phyloP scores from a whole-genome alignment of 257 asterid genomes.

The Salvia splendens region DNA sequence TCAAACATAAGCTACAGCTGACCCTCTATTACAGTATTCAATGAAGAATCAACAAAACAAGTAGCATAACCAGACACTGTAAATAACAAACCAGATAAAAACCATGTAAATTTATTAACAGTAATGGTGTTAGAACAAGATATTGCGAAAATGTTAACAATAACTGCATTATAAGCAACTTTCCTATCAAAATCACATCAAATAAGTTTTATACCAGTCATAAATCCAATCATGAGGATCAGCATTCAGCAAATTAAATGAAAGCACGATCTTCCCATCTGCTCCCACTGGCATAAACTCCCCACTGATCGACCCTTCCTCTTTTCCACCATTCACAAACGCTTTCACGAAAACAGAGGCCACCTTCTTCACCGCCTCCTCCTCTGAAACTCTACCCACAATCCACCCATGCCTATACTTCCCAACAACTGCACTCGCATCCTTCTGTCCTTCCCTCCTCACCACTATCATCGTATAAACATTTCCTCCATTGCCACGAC shows the following conservation, averaged over 20 bases:
- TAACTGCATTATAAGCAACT: constrained; percentile 8
- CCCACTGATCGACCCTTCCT: constrained; percentile 71
- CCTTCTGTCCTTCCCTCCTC: constrained; percentile 49
- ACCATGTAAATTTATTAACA: constrained; percentile 15
- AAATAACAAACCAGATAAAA: constrained; percentile 10
- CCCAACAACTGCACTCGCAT: constrained; percentile 69
- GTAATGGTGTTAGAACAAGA: constrained; percentile 9
- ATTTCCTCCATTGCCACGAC: constrained; percentile 39
- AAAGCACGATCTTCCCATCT: constrained; percentile 89
- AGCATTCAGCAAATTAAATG: constrained; percentile 90
- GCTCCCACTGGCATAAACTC: constrained; percentile 99
- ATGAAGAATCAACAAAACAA: constrained; percentile 6
- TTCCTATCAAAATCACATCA: constrained; percentile 17
- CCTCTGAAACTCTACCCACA: constrained; percentile 56
- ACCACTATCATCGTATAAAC: constrained; percentile 70
- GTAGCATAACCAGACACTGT: not conserved
- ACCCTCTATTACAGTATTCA: constrained; percentile 7
- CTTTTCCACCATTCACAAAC: constrained; percentile 83
- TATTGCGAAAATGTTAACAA: not conserved
- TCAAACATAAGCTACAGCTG: constrained; percentile 15
- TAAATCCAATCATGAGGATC: constrained; percentile 77
- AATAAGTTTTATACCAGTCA: constrained; percentile 62
- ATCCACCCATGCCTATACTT: constrained; percentile 91
- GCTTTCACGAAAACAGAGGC: constrained; percentile 70
- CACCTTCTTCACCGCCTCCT: constrained; percentile 60